Percentiles rank a stretch among this genome's conserved stretches.
These are phyloP conservation scores for Trichocladium antarcticum DNA, from an alignment of 495 filamentous ascomycete species.

Conservation along the genomic window DNA sequence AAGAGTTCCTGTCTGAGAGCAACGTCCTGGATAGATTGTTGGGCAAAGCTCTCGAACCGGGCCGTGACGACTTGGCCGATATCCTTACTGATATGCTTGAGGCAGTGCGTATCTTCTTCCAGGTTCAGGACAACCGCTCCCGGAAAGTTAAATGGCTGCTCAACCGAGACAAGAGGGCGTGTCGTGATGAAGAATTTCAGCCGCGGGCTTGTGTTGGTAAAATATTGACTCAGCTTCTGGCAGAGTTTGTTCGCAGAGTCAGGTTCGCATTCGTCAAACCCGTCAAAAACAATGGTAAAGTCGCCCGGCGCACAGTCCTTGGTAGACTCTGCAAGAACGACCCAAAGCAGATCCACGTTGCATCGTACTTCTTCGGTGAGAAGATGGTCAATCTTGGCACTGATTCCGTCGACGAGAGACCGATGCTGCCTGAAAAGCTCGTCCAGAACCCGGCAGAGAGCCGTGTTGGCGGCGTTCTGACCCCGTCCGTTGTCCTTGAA, in stretches of 20 bases:
- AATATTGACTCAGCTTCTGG: slow-evolving; percentile 9
- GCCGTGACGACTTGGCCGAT: slow-evolving; percentile 14
- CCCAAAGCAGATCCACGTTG: slow-evolving; percentile 15
- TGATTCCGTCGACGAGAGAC: slow-evolving; percentile 8
- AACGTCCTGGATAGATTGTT: slow-evolving; percentile 10
- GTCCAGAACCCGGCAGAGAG: slow-evolving; percentile 13
- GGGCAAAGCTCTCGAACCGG: slow-evolving; percentile 13
- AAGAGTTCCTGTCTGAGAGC: slow-evolving; percentile 11
- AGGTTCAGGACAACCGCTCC: slow-evolving; percentile 1
- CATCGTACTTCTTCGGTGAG: slow-evolving; percentile 14
- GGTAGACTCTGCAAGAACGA: slow-evolving; percentile 6
- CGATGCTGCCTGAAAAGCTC: slow-evolving; percentile 10
- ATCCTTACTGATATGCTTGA: slow-evolving; percentile 13
- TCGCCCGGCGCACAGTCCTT: slow-evolving; percentile 5
- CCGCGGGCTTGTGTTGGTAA: neutral
- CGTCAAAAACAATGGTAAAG: slow-evolving; percentile 13
- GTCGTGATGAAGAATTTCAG: slow-evolving; percentile 19
- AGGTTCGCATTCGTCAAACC: slow-evolving; percentile 14
- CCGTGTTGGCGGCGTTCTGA: slow-evolving; percentile 13
- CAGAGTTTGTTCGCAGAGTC: slow-evolving; percentile 12
- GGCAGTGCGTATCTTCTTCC: slow-evolving; percentile 13
- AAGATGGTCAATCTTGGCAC: slow-evolving; percentile 7
- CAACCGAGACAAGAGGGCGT: slow-evolving; percentile 1
- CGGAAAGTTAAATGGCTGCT: neutral
- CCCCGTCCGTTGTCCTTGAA: slow-evolving; percentile 17